Base-by-base conservation (phyloP, 306 rosid species). In the Psophocarpus tetragonolobus region DNA sequence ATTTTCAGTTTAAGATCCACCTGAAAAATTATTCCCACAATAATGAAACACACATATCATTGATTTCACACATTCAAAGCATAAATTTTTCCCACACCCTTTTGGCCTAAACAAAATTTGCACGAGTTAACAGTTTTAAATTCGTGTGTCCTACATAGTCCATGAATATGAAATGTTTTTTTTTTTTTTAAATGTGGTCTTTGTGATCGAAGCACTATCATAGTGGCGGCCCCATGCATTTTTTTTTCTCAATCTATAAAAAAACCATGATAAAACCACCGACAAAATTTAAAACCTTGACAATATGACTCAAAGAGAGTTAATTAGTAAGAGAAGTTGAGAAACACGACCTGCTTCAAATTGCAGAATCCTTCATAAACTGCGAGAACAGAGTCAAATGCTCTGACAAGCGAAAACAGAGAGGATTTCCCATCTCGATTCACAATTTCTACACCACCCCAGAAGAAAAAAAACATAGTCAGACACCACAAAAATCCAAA, bases 321-420 rank as follows among this genome's bases (percentile, higher is more conserved):
- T 5, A 2, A 7, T 2, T 7, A 70, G 38, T 48, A 2, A 8
- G 33, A 75, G 77, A 38, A 14, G 47, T 2, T 11, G 29, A 62
- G 45, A 62, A 65, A 12, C 45, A 58, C 44, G 78, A 15, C 70
- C 79, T 95, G 99, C 50, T 90, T 95, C 82, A 95, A 82, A 86
- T 86, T 90, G 85, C 99, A 95, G 89, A 92, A 91, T 51, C 99
- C 98, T 86, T 96, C 97, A 64, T 91, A 96, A 47, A 91, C 96
- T 30, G 96, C 89, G 60, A 96, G 93, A 64, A 92, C 94, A 87
- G 97, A 83, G 78, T 95, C 99, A 81, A 96, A 96, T 14, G 98
- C 92, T 73, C 87, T 92, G 38, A 92, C 98, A 68, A 96, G 91
- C 33, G 99, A 90, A 68, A 96, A 91, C 71, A 96, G 83, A 72